Evolutionary conservation across 768 basidiomycete genomes (phyloP), one percentile per base, ranked within the genome.

Genomic region (Tricholoma hemisulphureum): DNA sequence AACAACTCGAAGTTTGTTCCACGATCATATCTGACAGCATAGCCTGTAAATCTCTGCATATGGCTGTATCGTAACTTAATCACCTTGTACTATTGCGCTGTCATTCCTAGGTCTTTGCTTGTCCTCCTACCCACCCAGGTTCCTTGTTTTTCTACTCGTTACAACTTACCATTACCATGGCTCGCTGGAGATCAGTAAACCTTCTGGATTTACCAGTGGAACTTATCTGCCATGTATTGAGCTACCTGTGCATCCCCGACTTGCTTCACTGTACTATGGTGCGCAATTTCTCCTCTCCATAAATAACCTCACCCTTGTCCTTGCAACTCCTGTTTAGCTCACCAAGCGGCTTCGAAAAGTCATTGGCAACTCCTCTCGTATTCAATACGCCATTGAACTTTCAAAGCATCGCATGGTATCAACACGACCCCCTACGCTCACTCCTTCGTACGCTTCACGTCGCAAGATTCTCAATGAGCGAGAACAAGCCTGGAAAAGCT

Each of bases 311-410:
- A 57, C 46, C 56, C n/a, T n/a, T n/a, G n/a, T n/a, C n/a, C n/a
- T n/a, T n/a, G n/a, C n/a, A n/a, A n/a, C n/a, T 50, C 31, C 31
- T 6, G 24, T 37, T 31, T 63, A 83, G 82, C 71, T 76, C 34
- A 70, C 75, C 51, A 76, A 73, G 68, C 64, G 69, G 48, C 68
- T 82, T 46, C 64, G 66, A 28, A 72, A 64, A 53, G 62, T 78
- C 6, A 70, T 83, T 28, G 54, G 55, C 31, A 64, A 75, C 26
- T 82, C 82, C 0, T 81, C 81, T 21, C 72, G 70, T 24, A 67
- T 83, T 9, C 79, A 77, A 62, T 82, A 80, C 62, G 73, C 67
- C n/a, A 74, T 84, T 46, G 80, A 83, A 55, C 76, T 85, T 3
- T 73, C 65, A 21, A 82, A 75, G 60, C 71, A 75, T 61, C 76